Base-by-base conservation (phyloP, 2,329 filamentous ascomycete species). In the Gaeumannomyces tritici region DNA sequence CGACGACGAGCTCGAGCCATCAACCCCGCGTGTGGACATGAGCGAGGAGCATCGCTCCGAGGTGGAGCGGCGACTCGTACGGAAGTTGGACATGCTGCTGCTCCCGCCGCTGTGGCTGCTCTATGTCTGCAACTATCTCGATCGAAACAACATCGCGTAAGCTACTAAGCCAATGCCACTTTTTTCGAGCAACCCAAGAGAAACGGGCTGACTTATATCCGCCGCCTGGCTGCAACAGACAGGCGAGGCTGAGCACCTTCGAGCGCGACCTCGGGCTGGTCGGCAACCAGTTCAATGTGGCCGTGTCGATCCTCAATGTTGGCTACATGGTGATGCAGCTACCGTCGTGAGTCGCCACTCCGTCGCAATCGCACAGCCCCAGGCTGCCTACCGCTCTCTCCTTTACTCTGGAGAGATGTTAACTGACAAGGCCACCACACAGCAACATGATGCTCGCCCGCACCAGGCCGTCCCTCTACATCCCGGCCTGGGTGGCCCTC, bases 371-470 rank as follows among this genome's bases (percentile, higher is more conserved):
- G 35, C 18, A 42, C 12, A 2, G 13, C 35, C 35, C 18, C 13
- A 42, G 12, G 35, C 35, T 42, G 18, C 35, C 8, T 15, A 1
- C 7, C 21, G 35, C 35, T 42, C 13, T 2, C 33, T n/a, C 13
- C 2, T n/a, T 51, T 15, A 18, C 15, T 15, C 15, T 42, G 35
- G 1, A 42, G 15, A 12, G 6, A 42, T n/a, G n/a, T n/a, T n/a
- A n/a, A 24, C 35, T 27, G 33, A 35, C 35, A 1, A 29, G 3
- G 15, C 28, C n/a, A 4, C 12, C 28, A 27, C 12, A 54, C 35
- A 78, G 66, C 51, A 72, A 72, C 63, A 65, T 72, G 59, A 63
- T 70, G 62, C 67, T 71, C 59, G 69, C 67, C 57, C 67, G 63
- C 58, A 65, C 66, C 57, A 55, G 24, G 66, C 67, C 28, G 66